Percentiles rank a stretch among this genome's conserved stretches.
These are phyloP conservation scores for Harringtonia aguacate DNA, from an alignment of 2,329 filamentous ascomycete genomes.

Conservation along the genomic window DNA sequence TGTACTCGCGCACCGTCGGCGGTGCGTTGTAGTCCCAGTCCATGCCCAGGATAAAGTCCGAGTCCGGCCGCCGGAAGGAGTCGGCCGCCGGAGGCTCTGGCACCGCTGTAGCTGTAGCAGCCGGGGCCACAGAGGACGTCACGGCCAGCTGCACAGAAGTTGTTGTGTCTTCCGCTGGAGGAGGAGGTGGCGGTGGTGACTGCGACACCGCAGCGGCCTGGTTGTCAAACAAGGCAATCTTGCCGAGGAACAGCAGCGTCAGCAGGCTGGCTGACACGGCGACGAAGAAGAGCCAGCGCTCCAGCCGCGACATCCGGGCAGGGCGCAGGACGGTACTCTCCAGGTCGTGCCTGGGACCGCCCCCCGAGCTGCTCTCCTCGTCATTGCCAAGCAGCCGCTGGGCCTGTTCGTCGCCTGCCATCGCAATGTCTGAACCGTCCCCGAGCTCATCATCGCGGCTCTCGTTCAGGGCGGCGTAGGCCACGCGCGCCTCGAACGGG, in stretches of 20 bases:
- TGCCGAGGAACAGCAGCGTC: conserved; percentile 9
- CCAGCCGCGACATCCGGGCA: neutral
- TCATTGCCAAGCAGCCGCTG: conserved; percentile 1
- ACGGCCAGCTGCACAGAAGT: conserved; percentile 11
- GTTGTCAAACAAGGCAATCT: conserved; percentile 9
- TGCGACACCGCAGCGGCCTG: neutral
- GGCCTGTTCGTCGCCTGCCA: neutral
- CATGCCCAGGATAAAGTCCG: conserved; percentile 46
- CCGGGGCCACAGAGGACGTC: conserved; percentile 51
- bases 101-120: conserved; percentile 43
- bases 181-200: neutral
- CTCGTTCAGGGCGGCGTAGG: too few relatives aligned
- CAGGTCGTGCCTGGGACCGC: neutral
- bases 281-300: neutral
- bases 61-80: conserved; percentile 20
- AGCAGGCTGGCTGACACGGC: conserved; percentile 2
- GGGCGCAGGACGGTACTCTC: neutral
- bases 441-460: too few relatives aligned
- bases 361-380: neutral
- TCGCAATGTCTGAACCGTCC: too few relatives aligned
- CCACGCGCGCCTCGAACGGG: too few relatives aligned
- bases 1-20: conserved; percentile 42
- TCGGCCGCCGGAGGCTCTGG: neutral
- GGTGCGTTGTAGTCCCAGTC: conserved; percentile 43
- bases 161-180: neutral